Evolutionary conservation across 169 alveolate species (phyloP).

Genomic region (Plasmodium gonderi): DNA sequence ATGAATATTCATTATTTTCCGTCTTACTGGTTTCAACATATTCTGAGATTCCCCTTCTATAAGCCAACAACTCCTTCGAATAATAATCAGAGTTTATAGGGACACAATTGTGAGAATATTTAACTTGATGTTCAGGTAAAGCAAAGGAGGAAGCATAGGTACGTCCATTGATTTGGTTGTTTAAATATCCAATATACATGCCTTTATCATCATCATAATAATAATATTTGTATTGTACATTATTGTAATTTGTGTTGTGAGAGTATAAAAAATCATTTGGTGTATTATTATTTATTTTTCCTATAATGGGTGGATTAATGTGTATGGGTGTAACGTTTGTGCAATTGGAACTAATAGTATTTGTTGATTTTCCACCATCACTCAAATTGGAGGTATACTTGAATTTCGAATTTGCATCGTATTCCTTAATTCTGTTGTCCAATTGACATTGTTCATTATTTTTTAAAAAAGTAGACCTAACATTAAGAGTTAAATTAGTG

Average conservation of each 20-base stretch:
- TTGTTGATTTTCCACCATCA: background rate
- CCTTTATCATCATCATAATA: constrained; percentile 8
- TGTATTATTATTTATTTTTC: background rate
- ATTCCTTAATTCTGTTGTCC: background rate
- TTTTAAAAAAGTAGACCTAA: background rate
- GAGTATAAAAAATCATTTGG: background rate
- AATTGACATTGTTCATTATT: background rate
- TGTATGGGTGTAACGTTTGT: background rate
- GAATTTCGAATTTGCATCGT: background rate
- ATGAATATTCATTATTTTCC: background rate
- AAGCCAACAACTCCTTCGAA: background rate
- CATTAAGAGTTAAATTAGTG: background rate
- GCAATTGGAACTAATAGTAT: background rate
- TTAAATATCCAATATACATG: background rate
- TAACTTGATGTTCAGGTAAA: background rate
- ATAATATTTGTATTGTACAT: background rate
- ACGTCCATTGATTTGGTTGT: background rate
- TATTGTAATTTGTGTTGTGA: background rate
- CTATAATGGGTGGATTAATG: background rate
- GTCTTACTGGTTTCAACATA: background rate
- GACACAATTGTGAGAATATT: background rate
- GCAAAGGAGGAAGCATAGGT: background rate
- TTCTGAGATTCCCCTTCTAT: background rate
- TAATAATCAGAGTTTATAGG: background rate
- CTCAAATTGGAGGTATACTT: background rate